Percentiles rank a stretch among this genome's conserved stretches.
phyloP scores from a whole-genome alignment of 768 basidiomycete genomes.

The Coprinellus micaceus region DNA sequence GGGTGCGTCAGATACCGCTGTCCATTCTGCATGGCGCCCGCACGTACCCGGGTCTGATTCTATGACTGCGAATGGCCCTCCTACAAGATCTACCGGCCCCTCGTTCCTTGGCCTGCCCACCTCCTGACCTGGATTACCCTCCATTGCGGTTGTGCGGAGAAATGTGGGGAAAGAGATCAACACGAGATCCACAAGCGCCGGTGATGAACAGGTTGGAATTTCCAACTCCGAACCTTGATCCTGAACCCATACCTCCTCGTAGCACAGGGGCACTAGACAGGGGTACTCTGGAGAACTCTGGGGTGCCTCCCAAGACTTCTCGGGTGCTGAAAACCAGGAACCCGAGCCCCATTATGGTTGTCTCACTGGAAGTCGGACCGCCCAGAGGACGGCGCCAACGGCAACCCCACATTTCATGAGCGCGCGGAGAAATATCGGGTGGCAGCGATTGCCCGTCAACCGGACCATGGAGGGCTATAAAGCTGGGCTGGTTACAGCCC shows the following conservation, averaged over 20 bases:
- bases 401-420: not conserved
- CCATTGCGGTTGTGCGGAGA: conserved; percentile 3
- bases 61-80: conserved; percentile 61
- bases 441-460: not conserved
- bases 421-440: not conserved
- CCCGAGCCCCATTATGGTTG: no score
- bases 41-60: conserved; percentile 51
- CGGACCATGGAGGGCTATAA: not conserved
- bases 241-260: no score
- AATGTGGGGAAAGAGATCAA: conserved; percentile 2
- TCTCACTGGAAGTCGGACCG: not conserved
- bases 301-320: no score
- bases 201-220: no score
- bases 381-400: not conserved
- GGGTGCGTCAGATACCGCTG: no score
- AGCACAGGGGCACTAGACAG: no score
- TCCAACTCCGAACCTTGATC: no score
- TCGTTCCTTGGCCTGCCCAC: not conserved
- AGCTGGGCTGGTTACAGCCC: not conserved
- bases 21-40: no score
- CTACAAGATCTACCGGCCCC: conserved; percentile 43
- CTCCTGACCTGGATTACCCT: not conserved
- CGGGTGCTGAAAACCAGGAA: no score
- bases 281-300: no score
- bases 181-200: no score